These are phyloP conservation scores for Umbelopsis isabellina DNA, from an alignment of 192 early-diverging fungal species.

Conservation along the genomic window DNA sequence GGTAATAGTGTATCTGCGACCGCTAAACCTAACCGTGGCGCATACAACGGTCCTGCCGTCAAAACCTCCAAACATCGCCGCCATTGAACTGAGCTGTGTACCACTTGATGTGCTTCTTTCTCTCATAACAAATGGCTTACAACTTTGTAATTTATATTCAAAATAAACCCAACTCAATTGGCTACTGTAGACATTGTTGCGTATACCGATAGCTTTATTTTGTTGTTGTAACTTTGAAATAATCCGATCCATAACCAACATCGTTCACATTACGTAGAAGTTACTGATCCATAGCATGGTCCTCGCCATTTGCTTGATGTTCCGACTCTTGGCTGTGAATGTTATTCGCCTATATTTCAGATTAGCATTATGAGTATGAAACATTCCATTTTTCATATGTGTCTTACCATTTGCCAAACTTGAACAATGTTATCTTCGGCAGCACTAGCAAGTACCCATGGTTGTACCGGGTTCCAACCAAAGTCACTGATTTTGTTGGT, in stretches of 20 bases:
- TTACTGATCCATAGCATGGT: constrained; percentile 15
- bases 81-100: too few species aligned
- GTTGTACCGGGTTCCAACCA: constrained; percentile 91
- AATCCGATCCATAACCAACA: not conserved
- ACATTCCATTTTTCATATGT: constrained; percentile 26
- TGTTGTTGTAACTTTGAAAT: not conserved
- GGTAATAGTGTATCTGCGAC: too few species aligned
- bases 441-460: constrained; percentile 92
- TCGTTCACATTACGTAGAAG: not conserved
- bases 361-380: not conserved
- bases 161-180: constrained; percentile 15
- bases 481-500: constrained; percentile 97
- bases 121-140: too few species aligned
- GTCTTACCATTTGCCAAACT: constrained; percentile 96
- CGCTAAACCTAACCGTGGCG: too few species aligned
- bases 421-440: constrained; percentile 98
- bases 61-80: too few species aligned
- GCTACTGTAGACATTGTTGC: not conserved
- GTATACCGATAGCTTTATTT: not conserved
- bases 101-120: too few species aligned
- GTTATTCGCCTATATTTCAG: constrained; percentile 24
- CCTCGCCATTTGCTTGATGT: not conserved
- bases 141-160: not conserved
- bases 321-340: constrained; percentile 31
- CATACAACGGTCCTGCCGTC: too few species aligned